phyloP scores from a whole-genome alignment of 2,329 filamentous ascomycete genomes.

The Clarireedia hainanense region DNA sequence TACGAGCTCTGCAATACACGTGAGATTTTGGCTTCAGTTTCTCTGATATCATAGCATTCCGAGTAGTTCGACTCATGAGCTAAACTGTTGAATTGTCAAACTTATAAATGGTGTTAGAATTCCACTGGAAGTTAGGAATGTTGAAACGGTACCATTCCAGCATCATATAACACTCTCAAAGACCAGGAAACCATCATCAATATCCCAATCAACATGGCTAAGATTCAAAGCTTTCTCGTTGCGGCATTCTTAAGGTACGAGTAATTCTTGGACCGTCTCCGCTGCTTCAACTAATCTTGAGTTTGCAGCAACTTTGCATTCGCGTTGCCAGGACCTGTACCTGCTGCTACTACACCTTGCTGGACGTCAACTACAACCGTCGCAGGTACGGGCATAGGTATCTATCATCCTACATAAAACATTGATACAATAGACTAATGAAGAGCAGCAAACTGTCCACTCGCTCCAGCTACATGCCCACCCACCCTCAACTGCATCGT shows the following conservation, averaged over 20 bases:
- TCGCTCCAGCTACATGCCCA: slow-evolving; percentile 5
- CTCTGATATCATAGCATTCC: neutral
- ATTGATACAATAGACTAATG: neutral
- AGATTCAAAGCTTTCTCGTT: neutral
- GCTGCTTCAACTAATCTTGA: neutral
- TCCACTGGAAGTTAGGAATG: neutral
- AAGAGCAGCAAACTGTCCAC: slow-evolving; percentile 12
- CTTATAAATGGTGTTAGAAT: neutral
- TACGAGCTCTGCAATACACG: neutral
- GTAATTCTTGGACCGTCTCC: neutral
- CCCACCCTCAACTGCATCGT: slow-evolving; percentile 13
- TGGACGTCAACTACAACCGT: slow-evolving; percentile 8
- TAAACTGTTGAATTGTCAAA: neutral
- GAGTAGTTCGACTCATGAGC: neutral
- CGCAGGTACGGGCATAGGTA: neutral
- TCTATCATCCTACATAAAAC: neutral
- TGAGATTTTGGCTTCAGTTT: neutral
- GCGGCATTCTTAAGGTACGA: neutral
- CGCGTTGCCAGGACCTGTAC: slow-evolving; percentile 4
- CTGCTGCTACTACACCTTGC: slow-evolving; percentile 9
- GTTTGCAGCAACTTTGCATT: slow-evolving; percentile 7
- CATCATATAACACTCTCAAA: neutral
- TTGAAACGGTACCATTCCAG: neutral
- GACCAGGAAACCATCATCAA: neutral
- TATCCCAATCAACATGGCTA: slow-evolving; percentile 1